These are phyloP conservation scores for Penicillium mononematosum DNA, from an alignment of 495 filamentous ascomycete species.

Conservation along the genomic window DNA sequence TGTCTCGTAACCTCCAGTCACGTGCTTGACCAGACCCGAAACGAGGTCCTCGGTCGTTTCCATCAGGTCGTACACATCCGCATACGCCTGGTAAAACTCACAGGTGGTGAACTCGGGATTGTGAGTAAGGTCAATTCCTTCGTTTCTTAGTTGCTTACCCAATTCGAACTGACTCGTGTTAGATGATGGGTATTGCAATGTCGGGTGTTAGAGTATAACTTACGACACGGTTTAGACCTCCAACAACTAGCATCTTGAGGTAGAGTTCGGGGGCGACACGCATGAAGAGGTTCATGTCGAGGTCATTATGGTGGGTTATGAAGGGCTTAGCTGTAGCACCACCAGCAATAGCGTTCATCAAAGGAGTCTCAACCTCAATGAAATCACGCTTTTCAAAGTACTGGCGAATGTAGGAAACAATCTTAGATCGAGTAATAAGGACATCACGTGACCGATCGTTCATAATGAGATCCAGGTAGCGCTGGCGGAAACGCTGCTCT, in stretches of 20 bases:
- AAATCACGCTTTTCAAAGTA: conserved; percentile 87
- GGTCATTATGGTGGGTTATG: conserved; percentile 90
- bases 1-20: conserved; percentile 83
- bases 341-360: conserved; percentile 94
- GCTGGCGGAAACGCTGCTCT: conserved; percentile 86
- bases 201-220: too few relatives aligned
- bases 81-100: conserved; percentile 96
- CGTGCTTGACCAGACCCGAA: conserved; percentile 82
- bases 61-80: conserved; percentile 92
- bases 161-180: conserved; percentile 35
- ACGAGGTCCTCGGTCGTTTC: conserved; percentile 91
- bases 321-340: conserved; percentile 97
- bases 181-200: too few relatives aligned
- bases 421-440: conserved; percentile 78
- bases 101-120: conserved; percentile 98
- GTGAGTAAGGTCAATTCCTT: conserved; percentile 94
- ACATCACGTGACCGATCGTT: conserved; percentile 80
- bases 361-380: conserved; percentile 93
- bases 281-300: conserved; percentile 91
- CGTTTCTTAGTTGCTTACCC: conserved; percentile 89
- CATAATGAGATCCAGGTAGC: conserved; percentile 95
- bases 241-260: conserved; percentile 93
- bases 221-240: conserved; percentile 47
- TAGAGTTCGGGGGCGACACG: conserved; percentile 93
- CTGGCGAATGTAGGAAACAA: conserved; percentile 77